Evolutionary conservation across 495 filamentous ascomycete species (phyloP).

Genomic region (Penicillium maclennaniae): DNA sequence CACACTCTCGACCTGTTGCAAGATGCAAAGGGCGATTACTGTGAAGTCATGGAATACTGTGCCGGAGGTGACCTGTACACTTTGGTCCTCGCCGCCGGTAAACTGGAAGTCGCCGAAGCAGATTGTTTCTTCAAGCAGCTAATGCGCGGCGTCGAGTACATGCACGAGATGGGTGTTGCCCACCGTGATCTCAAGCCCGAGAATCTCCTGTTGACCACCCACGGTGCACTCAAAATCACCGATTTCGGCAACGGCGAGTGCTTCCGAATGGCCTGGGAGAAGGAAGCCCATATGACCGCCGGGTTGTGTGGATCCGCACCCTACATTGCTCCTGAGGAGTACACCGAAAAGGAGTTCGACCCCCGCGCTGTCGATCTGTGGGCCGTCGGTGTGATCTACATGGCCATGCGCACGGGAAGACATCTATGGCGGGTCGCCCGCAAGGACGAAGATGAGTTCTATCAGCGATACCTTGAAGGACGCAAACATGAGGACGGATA

Average conservation of each 20-base stretch:
- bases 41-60: slow-evolving; percentile 99
- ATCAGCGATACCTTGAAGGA: slow-evolving; percentile 86
- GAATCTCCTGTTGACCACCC: slow-evolving; percentile 89
- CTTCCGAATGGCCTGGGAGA: slow-evolving; percentile 99
- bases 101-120: slow-evolving; percentile 88
- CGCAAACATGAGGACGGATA: slow-evolving; percentile 92
- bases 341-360: slow-evolving; percentile 91
- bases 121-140: slow-evolving; percentile 99
- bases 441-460: slow-evolving; percentile 96
- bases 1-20: slow-evolving; percentile 93
- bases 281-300: slow-evolving; percentile 95
- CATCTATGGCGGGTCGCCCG: slow-evolving; percentile 96
- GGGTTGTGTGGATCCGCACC: slow-evolving; percentile 94
- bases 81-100: slow-evolving; percentile 84
- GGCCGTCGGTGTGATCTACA: slow-evolving; percentile 98
- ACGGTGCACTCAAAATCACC: slow-evolving; percentile 95
- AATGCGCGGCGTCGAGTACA: slow-evolving; percentile 98
- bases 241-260: slow-evolving; percentile 99
- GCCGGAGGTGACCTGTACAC: slow-evolving; percentile 96
- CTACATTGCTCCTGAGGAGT: slow-evolving; percentile 98
- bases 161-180: slow-evolving; percentile 99
- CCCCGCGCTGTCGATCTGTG: slow-evolving; percentile 95
- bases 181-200: slow-evolving; percentile 97
- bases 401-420: slow-evolving; percentile 97
- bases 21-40: slow-evolving; percentile 96